phyloP scores from a whole-genome alignment of 257 asterid genomes.

The Cinchona pubescens region DNA sequence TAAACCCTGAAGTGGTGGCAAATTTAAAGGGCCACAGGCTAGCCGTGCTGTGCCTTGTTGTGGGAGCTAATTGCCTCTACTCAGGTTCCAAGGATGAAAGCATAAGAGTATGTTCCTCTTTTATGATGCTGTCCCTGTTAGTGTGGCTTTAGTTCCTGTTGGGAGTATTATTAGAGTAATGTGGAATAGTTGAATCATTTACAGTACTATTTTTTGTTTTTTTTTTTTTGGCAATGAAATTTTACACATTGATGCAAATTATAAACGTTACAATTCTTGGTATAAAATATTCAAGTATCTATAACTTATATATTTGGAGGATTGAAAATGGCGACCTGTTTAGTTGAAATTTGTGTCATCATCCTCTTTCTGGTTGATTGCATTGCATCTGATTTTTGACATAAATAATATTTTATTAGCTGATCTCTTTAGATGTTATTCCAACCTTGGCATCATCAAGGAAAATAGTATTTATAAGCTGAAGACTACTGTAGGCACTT shows the following conservation, averaged over 20 bases:
- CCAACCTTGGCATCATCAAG: not conserved
- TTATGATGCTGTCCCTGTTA: not conserved
- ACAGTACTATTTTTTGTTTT: no score
- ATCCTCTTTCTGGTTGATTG: not conserved
- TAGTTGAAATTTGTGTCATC: not conserved
- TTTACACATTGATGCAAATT: not conserved
- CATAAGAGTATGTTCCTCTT: slow-evolving; percentile 37
- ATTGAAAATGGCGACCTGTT: not conserved
- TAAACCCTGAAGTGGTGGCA: slow-evolving; percentile 33
- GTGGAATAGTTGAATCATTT: not conserved
- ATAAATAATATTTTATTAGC: not conserved
- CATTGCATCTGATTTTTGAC: not conserved
- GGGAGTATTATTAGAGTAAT: not conserved
- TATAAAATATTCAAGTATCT: no score
- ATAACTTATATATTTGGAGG: not conserved
- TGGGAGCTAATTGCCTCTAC: slow-evolving; percentile 48
- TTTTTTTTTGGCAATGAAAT: not conserved
- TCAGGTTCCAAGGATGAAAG: slow-evolving; percentile 52
- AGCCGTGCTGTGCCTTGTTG: slow-evolving; percentile 41
- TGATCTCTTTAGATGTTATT: not conserved
- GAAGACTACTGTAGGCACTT: not conserved
- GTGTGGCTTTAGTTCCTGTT: not conserved
- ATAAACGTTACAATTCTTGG: not conserved
- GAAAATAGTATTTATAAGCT: not conserved
- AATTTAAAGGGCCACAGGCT: slow-evolving; percentile 38